A percentile compares a stretch with the other conserved stretches of the same genome.
These are phyloP conservation scores for Xylaria sp. DNA, from an alignment of 2,329 filamentous ascomycete genomes.

Conservation along the genomic window DNA sequence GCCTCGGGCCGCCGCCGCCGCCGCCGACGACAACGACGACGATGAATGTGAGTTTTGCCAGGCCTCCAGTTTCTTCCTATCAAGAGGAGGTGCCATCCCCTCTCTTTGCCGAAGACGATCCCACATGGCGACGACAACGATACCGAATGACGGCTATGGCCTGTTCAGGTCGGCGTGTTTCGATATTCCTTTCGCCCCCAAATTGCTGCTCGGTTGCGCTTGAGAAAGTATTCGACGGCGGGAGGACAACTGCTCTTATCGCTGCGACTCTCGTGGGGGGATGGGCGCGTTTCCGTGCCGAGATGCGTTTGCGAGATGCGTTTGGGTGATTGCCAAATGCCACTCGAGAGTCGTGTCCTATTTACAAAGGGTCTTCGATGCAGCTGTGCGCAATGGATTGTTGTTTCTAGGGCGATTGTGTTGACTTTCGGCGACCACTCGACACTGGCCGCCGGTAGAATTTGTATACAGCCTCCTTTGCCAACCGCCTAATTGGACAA, in stretches of 20 bases:
- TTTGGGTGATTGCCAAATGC: background rate
- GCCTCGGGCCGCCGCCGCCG: conserved; percentile 36
- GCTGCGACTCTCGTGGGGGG: background rate
- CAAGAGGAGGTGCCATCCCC: conserved; percentile 36
- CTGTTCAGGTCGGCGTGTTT: conserved; percentile 1
- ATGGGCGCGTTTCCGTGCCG: background rate
- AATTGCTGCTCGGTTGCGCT: background rate
- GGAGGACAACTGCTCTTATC: background rate
- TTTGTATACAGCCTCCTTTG: background rate
- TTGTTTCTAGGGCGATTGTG: conserved; percentile 6
- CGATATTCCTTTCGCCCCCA: conserved; percentile 11
- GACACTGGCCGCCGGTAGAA: background rate
- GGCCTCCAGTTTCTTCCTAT: conserved; percentile 47
- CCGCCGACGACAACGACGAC: conserved; percentile 28
- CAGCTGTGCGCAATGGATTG: background rate
- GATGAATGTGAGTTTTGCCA: conserved; percentile 47
- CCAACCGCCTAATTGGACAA: conserved; percentile 7
- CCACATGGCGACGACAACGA: conserved; percentile 48
- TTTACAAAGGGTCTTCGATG: background rate
- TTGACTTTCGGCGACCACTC: conserved; percentile 11
- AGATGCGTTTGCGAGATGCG: background rate
- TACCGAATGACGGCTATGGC: too few species aligned
- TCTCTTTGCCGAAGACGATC: conserved; percentile 50
- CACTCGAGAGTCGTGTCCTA: background rate
- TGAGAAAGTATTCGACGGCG: conserved; percentile 22